Conservation (phyloP, 2,329 filamentous ascomycete genomes). For the Cytospora piceae region DNA sequence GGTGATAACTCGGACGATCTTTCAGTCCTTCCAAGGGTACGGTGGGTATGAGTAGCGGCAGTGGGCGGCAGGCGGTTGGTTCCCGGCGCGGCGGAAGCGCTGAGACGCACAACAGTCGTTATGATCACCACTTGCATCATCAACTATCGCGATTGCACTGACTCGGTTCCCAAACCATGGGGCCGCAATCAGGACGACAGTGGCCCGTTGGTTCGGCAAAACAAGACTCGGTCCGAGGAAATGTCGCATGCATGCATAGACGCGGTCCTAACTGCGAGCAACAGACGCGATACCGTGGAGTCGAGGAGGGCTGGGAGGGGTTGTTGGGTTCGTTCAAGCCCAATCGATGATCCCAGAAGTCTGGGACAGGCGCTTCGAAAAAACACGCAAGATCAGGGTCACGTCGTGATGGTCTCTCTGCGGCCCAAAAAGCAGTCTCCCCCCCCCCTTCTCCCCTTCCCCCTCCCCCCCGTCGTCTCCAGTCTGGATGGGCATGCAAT, state of each 20-base stretch:
- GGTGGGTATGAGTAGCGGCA: constrained; percentile 4
- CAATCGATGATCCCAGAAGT: constrained; percentile 15
- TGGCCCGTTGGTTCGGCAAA: too few species aligned
- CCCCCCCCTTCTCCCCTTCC: neutral
- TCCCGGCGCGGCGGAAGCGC: constrained; percentile 24
- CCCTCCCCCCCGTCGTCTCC: neutral
- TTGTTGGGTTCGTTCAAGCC: neutral
- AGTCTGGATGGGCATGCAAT: neutral
- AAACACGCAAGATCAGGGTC: constrained; percentile 5
- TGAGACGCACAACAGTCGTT: constrained; percentile 13
- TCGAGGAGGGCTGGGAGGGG: neutral
- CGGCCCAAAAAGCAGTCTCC: constrained; percentile 6
- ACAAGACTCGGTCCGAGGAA: neutral
- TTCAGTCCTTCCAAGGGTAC: neutral
- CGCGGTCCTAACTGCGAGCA: constrained; percentile 10
- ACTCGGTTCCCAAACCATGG: neutral
- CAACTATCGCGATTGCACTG: constrained; percentile 7
- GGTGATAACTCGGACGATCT: constrained; percentile 3
- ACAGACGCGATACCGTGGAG: constrained; percentile 11
- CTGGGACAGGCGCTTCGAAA: constrained; percentile 22
- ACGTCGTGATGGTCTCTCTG: neutral
- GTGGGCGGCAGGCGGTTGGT: constrained; percentile 20
- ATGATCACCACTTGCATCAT: constrained; percentile 10
- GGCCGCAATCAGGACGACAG: neutral
- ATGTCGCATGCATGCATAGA: constrained; percentile 2